Conservation (phyloP, 2,329 filamentous ascomycete genomes). For the Fusarium sp. region DNA sequence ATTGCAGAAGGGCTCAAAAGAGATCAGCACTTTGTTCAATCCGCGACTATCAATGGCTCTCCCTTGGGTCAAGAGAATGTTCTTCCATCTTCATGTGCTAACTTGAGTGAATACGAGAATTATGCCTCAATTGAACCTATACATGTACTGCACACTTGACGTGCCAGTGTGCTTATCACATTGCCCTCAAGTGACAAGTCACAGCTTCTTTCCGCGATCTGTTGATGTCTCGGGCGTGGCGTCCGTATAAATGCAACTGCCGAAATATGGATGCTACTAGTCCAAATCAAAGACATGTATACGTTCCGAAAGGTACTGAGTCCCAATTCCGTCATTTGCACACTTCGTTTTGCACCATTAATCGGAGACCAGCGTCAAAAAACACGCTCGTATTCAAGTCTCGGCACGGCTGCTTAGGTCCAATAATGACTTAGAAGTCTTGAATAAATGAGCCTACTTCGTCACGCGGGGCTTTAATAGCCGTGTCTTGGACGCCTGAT, state of each 20-base stretch:
- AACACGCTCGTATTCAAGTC: neutral
- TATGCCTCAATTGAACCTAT: neutral
- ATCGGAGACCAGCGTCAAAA: neutral
- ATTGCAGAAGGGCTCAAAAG: no score
- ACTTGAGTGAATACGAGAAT: neutral
- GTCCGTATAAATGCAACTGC: neutral
- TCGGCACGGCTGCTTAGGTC: neutral
- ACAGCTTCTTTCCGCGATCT: neutral
- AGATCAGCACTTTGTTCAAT: no score
- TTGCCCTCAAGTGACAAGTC: neutral
- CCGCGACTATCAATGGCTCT: no score
- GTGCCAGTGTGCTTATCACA: neutral
- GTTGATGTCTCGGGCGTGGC: neutral
- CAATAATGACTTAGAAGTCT: neutral
- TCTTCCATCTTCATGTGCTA: neutral
- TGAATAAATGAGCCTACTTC: neutral
- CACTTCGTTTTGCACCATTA: neutral
- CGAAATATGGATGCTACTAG: neutral
- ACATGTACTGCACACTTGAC: neutral
- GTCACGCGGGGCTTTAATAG: neutral
- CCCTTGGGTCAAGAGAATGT: no score
- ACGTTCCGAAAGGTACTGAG: neutral
- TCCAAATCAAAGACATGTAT: neutral
- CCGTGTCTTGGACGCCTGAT: constrained; percentile 3
- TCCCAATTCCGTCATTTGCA: neutral